Base-by-base conservation (phyloP, 305 asterid genomes). In the Fraxinus dipetala region DNA sequence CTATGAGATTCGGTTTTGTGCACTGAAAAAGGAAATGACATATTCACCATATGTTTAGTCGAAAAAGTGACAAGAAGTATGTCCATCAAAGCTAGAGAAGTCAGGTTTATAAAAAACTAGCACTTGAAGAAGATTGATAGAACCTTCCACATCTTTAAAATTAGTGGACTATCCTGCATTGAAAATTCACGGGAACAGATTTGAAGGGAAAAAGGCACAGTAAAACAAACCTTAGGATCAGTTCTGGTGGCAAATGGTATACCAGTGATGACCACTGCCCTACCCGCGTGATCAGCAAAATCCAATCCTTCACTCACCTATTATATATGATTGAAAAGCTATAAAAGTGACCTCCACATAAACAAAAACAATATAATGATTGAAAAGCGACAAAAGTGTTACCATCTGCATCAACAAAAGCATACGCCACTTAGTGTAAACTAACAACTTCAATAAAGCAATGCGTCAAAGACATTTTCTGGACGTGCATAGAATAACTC, bases 231-330 rank as follows among this genome's bases (percentile, higher is more conserved):
- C 99, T 96, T 94, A 18, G 99, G 94, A 87, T 96, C 98, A 35
- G 83, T 91, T 92, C 91, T 76, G 74, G 97, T 89, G 79, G 98
- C 95, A 86, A 94, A 96, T 70, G 99, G 99, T 85, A 96, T 86
- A 81, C 99, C 99, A 82, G 98, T 96, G 88, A 94, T 81, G 82
- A 94, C 89, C 84, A 96, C 99, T 80, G 99, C 99, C 86, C 99
- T 94, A 84, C 99, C 99, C 83, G 99, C 98, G 81, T 91, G 94
- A 82, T 96, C 99, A 80, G 98, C 98, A 90, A 96, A 96, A 86
- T 96, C 99, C 88, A 96, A 83, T 84, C 99, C 99, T 91, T 96
- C 99, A 86, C 99, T 96, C 83, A 94, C 99, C 99, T 96, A 85
- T 82, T 48, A 69, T 35, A 82, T 26, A 72, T 4, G 34, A 61